A percentile compares a stretch with the other conserved stretches of the same genome.
Conservation (phyloP, 2,329 filamentous ascomycete species). For the Ophiostoma ips region DNA sequence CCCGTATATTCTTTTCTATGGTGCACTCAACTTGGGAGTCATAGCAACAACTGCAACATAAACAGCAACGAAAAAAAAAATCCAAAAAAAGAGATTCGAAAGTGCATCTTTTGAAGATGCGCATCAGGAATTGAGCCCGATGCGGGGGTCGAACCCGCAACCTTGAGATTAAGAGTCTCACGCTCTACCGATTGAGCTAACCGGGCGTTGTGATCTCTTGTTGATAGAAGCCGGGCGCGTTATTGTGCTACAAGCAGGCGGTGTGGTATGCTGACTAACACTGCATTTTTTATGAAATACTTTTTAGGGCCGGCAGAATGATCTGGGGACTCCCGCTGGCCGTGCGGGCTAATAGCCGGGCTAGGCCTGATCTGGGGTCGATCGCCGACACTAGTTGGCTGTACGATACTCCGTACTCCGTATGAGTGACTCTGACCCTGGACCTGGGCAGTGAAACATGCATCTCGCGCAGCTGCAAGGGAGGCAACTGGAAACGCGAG, state of each 20-base stretch:
- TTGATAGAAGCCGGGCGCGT: neutral
- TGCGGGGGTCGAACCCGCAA: constrained; percentile 30
- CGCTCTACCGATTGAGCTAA: constrained; percentile 61
- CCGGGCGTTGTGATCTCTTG: constrained; percentile 25
- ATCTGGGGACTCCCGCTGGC: too few species aligned
- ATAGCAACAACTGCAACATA: neutral
- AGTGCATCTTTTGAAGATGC: constrained; percentile 7
- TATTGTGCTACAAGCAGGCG: neutral
- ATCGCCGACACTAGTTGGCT: too few species aligned
- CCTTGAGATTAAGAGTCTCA: constrained; percentile 48
- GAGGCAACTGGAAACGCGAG: neutral
- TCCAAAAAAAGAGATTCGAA: constrained; percentile 8
- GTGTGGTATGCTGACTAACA: neutral
- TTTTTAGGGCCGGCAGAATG: too few species aligned
- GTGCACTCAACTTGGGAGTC: too few species aligned
- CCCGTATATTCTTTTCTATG: too few species aligned
- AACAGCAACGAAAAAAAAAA: neutral
- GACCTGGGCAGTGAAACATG: too few species aligned
- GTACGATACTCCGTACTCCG: too few species aligned
- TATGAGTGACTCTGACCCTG: too few species aligned
- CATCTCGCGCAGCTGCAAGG: too few species aligned
- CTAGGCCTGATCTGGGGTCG: too few species aligned
- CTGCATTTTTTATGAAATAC: too few species aligned
- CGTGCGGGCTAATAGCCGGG: too few species aligned
- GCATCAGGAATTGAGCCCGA: constrained; percentile 30